Evolutionary conservation across 441 rosid genomes (phyloP).

Genomic region (Erodium texanum): DNA sequence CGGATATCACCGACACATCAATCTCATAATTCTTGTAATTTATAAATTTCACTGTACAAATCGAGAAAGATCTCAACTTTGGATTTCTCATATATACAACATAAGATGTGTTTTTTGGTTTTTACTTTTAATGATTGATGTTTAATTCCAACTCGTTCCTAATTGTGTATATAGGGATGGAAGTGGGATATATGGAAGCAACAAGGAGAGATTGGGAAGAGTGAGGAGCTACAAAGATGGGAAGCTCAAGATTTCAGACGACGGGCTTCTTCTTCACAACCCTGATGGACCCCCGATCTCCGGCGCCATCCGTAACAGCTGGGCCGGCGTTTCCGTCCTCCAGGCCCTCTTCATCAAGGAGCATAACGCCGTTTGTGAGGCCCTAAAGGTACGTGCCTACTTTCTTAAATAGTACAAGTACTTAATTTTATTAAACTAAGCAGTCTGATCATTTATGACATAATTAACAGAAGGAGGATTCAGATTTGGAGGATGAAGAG

Average conservation of each 20-base stretch:
- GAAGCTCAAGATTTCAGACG: constrained; percentile 42
- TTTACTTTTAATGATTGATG: too few relatives aligned
- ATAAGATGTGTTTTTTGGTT: too few relatives aligned
- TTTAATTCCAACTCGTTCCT: too few relatives aligned
- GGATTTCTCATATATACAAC: too few relatives aligned
- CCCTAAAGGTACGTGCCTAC: constrained; percentile 26
- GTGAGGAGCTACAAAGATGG: constrained; percentile 64
- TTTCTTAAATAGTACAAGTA: too few relatives aligned
- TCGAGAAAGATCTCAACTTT: too few relatives aligned
- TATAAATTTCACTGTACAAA: too few relatives aligned
- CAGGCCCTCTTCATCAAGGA: constrained; percentile 58
- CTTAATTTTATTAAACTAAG: too few relatives aligned
- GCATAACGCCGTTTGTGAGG: constrained; percentile 58
- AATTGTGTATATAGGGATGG: constrained; percentile 47
- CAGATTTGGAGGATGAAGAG: constrained; percentile 43
- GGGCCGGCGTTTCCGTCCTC: constrained; percentile 60
- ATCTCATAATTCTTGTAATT: too few relatives aligned
- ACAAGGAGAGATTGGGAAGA: constrained; percentile 26
- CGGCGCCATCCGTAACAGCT: constrained; percentile 59
- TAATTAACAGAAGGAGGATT: constrained; percentile 24
- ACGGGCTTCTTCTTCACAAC: constrained; percentile 45
- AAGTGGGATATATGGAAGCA: constrained; percentile 56
- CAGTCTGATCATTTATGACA: too few relatives aligned
- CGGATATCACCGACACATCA: too few relatives aligned
- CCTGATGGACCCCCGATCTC: constrained; percentile 41